A percentile compares a stretch with the other conserved stretches of the same genome.
Conservation (phyloP, 345 rosid genomes). For the Bruguiera gymnorhiza region DNA sequence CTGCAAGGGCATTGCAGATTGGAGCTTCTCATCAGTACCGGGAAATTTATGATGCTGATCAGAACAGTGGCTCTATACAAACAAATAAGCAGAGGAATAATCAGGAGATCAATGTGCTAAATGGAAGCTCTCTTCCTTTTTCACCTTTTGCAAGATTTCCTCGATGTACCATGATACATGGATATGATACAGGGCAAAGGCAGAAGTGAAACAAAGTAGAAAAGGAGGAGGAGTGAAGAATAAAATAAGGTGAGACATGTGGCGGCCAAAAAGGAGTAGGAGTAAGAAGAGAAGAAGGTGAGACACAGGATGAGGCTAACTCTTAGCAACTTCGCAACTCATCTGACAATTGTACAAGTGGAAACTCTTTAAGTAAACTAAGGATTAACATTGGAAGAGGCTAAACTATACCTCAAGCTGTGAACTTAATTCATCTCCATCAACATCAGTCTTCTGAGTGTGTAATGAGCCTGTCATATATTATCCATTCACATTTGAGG, state of each 20-base stretch:
- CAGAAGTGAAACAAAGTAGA: background rate
- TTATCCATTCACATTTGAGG: constrained; percentile 17
- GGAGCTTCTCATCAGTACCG: constrained; percentile 46
- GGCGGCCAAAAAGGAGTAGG: background rate
- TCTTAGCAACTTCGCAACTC: no score
- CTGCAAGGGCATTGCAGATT: constrained; percentile 49
- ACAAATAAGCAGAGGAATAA: constrained; percentile 42
- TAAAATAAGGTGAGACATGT: background rate
- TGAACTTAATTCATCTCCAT: constrained; percentile 41
- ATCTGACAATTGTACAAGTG: no score
- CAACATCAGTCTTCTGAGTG: constrained; percentile 40
- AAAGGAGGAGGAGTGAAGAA: background rate
- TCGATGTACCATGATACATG: constrained; percentile 35
- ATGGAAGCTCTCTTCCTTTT: constrained; percentile 36
- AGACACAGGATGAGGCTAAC: background rate
- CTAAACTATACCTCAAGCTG: constrained; percentile 53
- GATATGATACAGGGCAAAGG: no score
- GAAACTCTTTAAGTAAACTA: background rate
- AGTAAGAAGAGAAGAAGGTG: background rate
- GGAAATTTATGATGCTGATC: constrained; percentile 41
- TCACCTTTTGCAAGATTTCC: constrained; percentile 44
- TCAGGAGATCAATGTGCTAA: constrained; percentile 44
- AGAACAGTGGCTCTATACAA: constrained; percentile 39
- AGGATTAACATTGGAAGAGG: background rate
- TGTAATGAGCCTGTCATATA: constrained; percentile 48